Conservation (phyloP, 1,284 basidiomycete genomes). For the Lignosus rhinocerotis region DNA sequence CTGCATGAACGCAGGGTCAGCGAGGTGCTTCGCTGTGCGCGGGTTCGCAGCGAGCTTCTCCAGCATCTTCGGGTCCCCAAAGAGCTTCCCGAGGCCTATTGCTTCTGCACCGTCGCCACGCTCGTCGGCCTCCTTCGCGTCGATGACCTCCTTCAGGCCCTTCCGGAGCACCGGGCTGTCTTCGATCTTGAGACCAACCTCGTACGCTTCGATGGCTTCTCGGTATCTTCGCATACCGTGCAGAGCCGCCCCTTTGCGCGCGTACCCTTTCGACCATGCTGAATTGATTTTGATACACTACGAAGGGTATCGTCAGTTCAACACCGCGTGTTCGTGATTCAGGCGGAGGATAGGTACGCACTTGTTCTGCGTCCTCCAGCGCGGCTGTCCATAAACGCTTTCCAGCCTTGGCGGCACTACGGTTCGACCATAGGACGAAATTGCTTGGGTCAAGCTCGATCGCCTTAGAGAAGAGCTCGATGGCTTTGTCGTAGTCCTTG, state of each 20-base stretch:
- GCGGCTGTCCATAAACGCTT: conserved; percentile 80
- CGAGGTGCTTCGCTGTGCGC: conserved; percentile 80
- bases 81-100: conserved; percentile 75
- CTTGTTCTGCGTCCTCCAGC: conserved; percentile 89
- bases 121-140: conserved; percentile 60
- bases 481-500: conserved; percentile 90
- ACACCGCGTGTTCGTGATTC: background rate
- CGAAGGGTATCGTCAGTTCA: background rate
- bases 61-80: conserved; percentile 83
- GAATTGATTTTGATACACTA: conserved; percentile 81
- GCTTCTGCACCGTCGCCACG: conserved; percentile 44
- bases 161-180: conserved; percentile 82
- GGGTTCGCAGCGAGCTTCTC: conserved; percentile 86
- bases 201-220: conserved; percentile 83
- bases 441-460: conserved; percentile 83
- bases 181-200: conserved; percentile 81
- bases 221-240: conserved; percentile 82
- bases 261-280: conserved; percentile 89
- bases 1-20: conserved; percentile 80
- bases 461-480: conserved; percentile 85
- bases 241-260: conserved; percentile 92
- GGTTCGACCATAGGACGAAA: conserved; percentile 92
- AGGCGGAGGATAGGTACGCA: conserved; percentile 34
- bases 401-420: conserved; percentile 87
- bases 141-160: conserved; percentile 84